Percentiles rank a stretch among this genome's conserved stretches.
These are phyloP conservation scores for Colletotrichum cordylinicola DNA, from an alignment of 2,329 filamentous ascomycete species.

Conservation along the genomic window DNA sequence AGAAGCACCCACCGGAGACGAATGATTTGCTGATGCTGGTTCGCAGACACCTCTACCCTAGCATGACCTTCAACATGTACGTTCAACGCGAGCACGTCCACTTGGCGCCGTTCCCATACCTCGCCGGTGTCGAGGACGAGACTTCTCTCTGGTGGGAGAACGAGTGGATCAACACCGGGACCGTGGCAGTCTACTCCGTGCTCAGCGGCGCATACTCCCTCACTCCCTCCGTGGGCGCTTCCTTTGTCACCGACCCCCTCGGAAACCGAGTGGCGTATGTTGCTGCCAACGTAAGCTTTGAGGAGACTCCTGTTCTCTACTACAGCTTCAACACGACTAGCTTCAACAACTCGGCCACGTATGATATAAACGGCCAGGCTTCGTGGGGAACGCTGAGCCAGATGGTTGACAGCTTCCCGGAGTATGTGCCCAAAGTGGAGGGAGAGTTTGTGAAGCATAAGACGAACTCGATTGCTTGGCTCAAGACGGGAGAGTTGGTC, in stretches of 20 bases:
- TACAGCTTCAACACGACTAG: neutral
- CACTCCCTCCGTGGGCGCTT: neutral
- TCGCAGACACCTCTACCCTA: neutral
- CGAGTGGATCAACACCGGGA: neutral
- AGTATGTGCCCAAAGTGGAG: neutral
- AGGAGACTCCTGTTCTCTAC: neutral
- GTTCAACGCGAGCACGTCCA: conserved; percentile 1
- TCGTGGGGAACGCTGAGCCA: conserved; percentile 2
- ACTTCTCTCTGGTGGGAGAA: neutral
- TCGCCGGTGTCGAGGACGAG: neutral
- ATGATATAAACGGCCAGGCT: neutral
- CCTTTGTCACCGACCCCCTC: neutral
- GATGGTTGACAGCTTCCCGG: neutral
- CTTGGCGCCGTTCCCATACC: neutral
- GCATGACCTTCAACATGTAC: conserved; percentile 11
- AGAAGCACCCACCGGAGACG: neutral
- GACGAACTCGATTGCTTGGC: neutral
- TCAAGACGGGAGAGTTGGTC: neutral
- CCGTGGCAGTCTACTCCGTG: neutral
- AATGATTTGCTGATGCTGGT: accelerated
- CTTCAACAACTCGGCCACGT: neutral
- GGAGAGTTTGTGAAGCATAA: neutral
- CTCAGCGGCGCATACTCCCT: neutral
- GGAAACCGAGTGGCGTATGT: neutral
- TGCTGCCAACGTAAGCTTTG: neutral